phyloP scores from a whole-genome alignment of 1,284 basidiomycete species.

The Melampsora americana region DNA sequence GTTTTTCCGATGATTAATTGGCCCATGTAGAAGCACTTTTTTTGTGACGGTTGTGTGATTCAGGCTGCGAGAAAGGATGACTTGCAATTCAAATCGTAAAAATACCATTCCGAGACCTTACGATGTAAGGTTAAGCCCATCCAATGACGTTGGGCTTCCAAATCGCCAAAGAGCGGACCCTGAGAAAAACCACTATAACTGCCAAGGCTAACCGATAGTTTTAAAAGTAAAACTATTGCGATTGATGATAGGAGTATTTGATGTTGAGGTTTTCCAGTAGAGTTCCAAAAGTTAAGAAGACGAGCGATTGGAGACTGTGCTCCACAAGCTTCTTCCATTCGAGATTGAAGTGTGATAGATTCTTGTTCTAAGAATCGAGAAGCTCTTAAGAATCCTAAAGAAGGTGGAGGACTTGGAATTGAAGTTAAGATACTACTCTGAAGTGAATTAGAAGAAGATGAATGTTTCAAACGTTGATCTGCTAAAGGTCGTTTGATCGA shows the following conservation, averaged over 20 bases:
- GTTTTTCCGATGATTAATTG: too few relatives aligned
- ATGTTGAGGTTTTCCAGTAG: conserved; percentile 5
- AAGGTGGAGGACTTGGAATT: background rate
- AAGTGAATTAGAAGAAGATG: background rate
- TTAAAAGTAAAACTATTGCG: conserved; percentile 18
- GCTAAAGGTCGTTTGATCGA: background rate
- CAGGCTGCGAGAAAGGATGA: background rate
- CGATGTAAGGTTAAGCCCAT: conserved; percentile 31
- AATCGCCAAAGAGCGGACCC: conserved; percentile 33
- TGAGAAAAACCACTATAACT: conserved; percentile 24
- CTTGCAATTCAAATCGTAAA: conserved; percentile 33
- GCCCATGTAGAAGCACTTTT: too few relatives aligned
- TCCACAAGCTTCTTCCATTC: conserved; percentile 7
- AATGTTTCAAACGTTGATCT: background rate
- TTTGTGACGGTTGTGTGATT: too few relatives aligned
- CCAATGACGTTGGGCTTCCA: conserved; percentile 43
- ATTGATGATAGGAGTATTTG: conserved; percentile 21
- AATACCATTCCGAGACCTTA: conserved; percentile 28
- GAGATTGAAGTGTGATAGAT: background rate
- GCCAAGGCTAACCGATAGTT: conserved; percentile 20
- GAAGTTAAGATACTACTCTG: background rate
- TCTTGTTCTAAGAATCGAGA: background rate
- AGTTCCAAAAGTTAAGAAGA: background rate
- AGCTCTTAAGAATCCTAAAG: background rate
- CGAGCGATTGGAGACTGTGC: conserved; percentile 19